Evolutionary conservation across 1,284 basidiomycete species (phyloP).

Genomic region (Apiotrichum porosum): DNA sequence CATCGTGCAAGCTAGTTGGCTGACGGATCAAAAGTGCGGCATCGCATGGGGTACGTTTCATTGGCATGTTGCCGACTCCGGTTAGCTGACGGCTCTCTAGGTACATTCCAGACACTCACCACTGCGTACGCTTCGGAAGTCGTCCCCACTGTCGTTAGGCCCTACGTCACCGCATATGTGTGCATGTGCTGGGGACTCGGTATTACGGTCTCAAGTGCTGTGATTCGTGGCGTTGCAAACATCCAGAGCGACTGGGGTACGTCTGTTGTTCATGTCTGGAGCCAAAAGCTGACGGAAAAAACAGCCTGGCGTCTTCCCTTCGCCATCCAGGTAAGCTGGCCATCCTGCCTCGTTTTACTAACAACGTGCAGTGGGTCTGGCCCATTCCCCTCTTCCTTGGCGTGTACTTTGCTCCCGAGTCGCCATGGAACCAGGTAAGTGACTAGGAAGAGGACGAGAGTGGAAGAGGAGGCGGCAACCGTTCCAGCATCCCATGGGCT

Average conservation of each 20-base stretch:
- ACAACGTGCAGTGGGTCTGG: conserved; percentile 46
- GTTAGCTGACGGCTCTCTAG: neutral
- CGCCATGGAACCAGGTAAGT: conserved; percentile 41
- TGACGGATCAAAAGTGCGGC: too few relatives aligned
- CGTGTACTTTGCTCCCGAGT: conserved; percentile 23
- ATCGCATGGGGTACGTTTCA: too few relatives aligned
- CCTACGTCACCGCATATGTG: conserved; percentile 52
- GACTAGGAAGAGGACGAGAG: too few relatives aligned
- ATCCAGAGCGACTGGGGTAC: conserved; percentile 38
- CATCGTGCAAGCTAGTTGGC: too few relatives aligned
- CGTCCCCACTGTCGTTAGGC: conserved; percentile 51
- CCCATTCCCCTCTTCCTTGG: conserved; percentile 26
- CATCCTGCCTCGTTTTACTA: too few relatives aligned
- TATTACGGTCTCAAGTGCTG: conserved; percentile 49
- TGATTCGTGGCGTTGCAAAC: conserved; percentile 43
- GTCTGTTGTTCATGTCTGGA: too few relatives aligned
- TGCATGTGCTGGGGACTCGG: conserved; percentile 53
- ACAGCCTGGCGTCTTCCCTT: neutral
- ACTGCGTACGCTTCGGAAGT: conserved; percentile 54
- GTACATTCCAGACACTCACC: conserved; percentile 40
- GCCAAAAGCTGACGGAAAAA: too few relatives aligned
- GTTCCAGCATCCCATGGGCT: too few relatives aligned
- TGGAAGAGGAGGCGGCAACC: too few relatives aligned
- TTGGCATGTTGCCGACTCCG: too few relatives aligned
- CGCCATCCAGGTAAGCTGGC: conserved; percentile 5